Base-by-base conservation (phyloP, 805 yeast genomes). In the Zygosaccharomyces gambellarensis region DNA sequence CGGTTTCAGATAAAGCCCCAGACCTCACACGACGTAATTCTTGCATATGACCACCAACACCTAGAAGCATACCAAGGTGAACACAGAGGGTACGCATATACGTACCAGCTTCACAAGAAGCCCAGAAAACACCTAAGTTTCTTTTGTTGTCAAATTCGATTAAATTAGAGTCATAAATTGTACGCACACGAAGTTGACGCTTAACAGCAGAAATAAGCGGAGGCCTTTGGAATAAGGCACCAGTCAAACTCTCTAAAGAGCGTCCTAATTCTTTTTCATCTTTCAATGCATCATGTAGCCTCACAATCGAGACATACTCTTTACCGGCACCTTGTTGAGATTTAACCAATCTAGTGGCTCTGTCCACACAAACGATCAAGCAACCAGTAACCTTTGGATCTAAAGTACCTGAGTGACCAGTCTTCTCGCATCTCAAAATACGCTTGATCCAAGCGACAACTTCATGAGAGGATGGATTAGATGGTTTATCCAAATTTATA, bases 11-110 rank as follows among this genome's bases (percentile, higher is more conserved):
- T 67, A 94, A 69, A 51, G 98, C 97, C 70, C 99, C 99, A 43
- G 96, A 87, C 76, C 99, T 84, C 56, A 94, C 99, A 79, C 99
- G 90, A 76, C 99, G 89, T 64, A 94, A 84, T 76, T 94, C 99
- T 80, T 94, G 99, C 99, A 94, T 94, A 76, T 94, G 99, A 61
- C 98, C 99, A 71, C 99, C 99, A 60, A 90, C 97, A 64, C 98
- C 97, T 59, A 94, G 79, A 52, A 94, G 79, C 96, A 94, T 90
- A 76, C 99, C 99, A 65, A 94, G 77, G 73, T 94, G 99, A 50
- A 94, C 99, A 85, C 99, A 94, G 63, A 94, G 77, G 45, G 99
- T 94, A 81, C 99, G 87, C 97, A 94, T 94, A 75, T 94, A 94
- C 53, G 99, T 94, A 75, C 99, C 99, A 54, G 99, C 99, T 78